These are phyloP conservation scores for Cystoderma amianthinum DNA, from an alignment of 768 basidiomycete species.

Conservation along the genomic window DNA sequence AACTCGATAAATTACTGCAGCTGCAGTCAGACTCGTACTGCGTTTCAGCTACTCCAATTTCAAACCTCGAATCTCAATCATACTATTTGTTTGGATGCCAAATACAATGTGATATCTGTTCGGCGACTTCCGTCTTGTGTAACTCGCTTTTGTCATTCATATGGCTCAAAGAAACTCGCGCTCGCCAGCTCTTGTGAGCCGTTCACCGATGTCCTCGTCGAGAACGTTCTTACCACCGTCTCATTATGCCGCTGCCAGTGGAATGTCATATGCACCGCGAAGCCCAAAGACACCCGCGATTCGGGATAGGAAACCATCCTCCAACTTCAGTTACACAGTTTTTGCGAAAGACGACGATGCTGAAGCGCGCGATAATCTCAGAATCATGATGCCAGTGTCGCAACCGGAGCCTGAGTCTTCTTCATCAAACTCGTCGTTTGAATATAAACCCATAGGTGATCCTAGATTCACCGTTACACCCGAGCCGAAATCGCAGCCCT, in stretches of 20 bases:
- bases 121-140: too few relatives aligned
- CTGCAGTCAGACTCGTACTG: too few relatives aligned
- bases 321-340: too few relatives aligned
- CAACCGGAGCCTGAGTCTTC: conserved; percentile 12
- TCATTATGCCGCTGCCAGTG: conserved; percentile 12
- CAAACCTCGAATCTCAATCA: too few relatives aligned
- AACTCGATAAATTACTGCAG: too few relatives aligned
- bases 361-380: conserved; percentile 2
- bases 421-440: conserved; percentile 23
- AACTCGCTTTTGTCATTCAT: too few relatives aligned
- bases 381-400: conserved; percentile 13
- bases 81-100: too few relatives aligned
- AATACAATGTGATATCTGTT: too few relatives aligned
- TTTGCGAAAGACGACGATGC: neutral
- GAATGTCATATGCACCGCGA: conserved; percentile 5
- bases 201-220: neutral
- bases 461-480: conserved; percentile 4
- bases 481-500: conserved; percentile 6
- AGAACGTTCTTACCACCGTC: conserved; percentile 43
- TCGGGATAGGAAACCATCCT: too few relatives aligned
- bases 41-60: too few relatives aligned
- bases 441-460: conserved; percentile 13
- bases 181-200: neutral
- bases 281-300: too few relatives aligned
- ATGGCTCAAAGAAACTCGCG: neutral